Percentiles rank a stretch among this genome's conserved stretches.
phyloP scores from a whole-genome alignment of 768 basidiomycete genomes.

The Boletus insuetus region DNA sequence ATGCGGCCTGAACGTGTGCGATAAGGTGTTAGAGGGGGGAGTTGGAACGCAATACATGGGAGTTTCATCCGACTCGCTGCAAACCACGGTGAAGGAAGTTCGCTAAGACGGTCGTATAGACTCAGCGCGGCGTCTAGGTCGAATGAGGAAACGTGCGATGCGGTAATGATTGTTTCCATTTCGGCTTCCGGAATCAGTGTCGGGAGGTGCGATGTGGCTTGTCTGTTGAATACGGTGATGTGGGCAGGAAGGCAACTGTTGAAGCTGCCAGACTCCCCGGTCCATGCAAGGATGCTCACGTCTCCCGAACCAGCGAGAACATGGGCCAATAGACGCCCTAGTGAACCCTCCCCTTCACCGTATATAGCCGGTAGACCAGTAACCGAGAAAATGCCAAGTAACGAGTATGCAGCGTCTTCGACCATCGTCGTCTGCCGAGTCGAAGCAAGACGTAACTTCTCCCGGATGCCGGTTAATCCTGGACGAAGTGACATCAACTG shows the following conservation, averaged over 20 bases:
- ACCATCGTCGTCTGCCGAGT: background rate
- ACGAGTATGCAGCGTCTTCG: background rate
- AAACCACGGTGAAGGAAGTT: background rate
- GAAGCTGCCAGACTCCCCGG: background rate
- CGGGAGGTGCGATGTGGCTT: background rate
- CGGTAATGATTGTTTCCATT: background rate
- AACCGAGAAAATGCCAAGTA: no score
- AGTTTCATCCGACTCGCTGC: constrained; percentile 7
- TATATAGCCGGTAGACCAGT: background rate
- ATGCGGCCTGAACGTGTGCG: background rate
- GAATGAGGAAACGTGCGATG: background rate
- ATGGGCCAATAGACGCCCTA: background rate
- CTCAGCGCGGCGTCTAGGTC: background rate
- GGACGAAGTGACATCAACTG: background rate
- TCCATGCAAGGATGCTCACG: background rate
- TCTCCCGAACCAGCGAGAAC: background rate
- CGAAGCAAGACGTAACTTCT: background rate
- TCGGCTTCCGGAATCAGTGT: background rate
- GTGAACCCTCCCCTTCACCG: background rate
- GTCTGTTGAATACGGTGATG: background rate
- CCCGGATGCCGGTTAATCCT: background rate
- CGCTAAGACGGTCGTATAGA: background rate
- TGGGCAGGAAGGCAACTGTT: background rate
- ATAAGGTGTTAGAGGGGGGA: background rate
- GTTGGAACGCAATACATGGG: constrained; percentile 1